Conservation (phyloP, 768 basidiomycete species). For the Kwoniella heveanensis region DNA sequence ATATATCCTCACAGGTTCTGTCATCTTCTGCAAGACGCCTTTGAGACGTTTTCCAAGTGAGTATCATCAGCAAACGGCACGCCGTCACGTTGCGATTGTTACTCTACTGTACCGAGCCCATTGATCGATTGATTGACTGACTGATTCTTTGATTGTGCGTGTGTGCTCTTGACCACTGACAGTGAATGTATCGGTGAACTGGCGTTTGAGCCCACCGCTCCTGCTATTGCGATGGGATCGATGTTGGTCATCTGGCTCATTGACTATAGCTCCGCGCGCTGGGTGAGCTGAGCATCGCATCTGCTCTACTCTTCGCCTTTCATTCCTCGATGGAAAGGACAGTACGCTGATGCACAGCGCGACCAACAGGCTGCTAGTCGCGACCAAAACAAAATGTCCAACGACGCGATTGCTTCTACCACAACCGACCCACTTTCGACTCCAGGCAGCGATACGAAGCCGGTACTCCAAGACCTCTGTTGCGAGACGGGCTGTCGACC, state of each 20-base stretch:
- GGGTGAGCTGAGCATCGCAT: no score
- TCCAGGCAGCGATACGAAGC: conserved; percentile 4
- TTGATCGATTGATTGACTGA: no score
- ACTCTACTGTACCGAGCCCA: no score
- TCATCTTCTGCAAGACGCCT: conserved; percentile 12
- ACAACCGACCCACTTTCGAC: background rate
- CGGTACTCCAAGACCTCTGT: conserved; percentile 12
- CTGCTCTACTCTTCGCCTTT: no score
- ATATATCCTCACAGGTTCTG: background rate
- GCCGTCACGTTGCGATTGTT: no score
- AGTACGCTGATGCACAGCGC: no score
- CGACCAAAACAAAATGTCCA: no score
- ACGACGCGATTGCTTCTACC: background rate
- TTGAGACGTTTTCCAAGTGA: conserved; percentile 17
- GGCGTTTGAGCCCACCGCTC: conserved; percentile 14
- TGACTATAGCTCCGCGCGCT: conserved; percentile 11
- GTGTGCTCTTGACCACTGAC: background rate
- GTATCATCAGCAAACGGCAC: background rate
- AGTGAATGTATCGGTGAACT: conserved; percentile 18
- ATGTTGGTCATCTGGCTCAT: conserved; percentile 17
- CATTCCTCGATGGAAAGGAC: background rate
- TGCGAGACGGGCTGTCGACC: conserved; percentile 13
- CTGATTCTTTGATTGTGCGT: no score
- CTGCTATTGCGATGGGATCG: conserved; percentile 15
- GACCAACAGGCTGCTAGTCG: background rate